phyloP scores from a whole-genome alignment of 2,329 filamentous ascomycete genomes.

The Ophiostoma tasmaniense region DNA sequence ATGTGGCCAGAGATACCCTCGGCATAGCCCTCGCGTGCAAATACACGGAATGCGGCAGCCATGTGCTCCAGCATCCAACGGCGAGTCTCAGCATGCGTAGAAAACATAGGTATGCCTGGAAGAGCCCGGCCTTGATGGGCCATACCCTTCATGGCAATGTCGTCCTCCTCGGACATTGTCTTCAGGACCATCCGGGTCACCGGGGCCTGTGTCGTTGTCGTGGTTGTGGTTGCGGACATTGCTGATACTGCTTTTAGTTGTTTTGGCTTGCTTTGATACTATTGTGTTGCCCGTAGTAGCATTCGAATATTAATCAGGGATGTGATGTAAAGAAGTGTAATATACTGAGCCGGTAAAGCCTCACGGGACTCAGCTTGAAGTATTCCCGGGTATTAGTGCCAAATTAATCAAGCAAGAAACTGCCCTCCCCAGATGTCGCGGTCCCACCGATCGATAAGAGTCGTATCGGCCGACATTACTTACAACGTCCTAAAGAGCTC shows the following conservation, averaged over 20 bases:
- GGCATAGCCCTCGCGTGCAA: constrained; percentile 49
- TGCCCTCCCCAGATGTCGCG: not conserved
- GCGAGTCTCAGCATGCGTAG: constrained; percentile 15
- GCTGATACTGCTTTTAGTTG: not conserved
- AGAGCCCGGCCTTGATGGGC: constrained; percentile 15
- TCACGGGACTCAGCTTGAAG: not conserved
- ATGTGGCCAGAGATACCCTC: constrained; percentile 58
- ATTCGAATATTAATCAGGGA: not conserved
- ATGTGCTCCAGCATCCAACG: constrained; percentile 35
- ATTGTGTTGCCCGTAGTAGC: not conserved
- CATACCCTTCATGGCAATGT: constrained; percentile 14
- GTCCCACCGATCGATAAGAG: not conserved
- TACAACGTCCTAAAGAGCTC: not conserved
- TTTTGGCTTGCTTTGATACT: not conserved
- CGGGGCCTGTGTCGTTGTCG: not conserved
- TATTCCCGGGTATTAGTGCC: not conserved
- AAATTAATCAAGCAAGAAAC: not conserved
- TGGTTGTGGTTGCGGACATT: not conserved
- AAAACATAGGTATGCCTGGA: constrained; percentile 17
- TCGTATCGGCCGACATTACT: constrained; percentile 2
- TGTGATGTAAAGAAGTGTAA: not conserved
- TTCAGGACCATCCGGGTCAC: not conserved
- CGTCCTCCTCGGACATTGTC: not conserved
- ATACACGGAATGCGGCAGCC: constrained; percentile 52
- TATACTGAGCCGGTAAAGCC: not conserved